Percentiles rank a stretch among this genome's conserved stretches.
Evolutionary conservation across 2,329 filamentous ascomycete genomes (phyloP).

Genomic region (Alternaria novae-zelandiae): DNA sequence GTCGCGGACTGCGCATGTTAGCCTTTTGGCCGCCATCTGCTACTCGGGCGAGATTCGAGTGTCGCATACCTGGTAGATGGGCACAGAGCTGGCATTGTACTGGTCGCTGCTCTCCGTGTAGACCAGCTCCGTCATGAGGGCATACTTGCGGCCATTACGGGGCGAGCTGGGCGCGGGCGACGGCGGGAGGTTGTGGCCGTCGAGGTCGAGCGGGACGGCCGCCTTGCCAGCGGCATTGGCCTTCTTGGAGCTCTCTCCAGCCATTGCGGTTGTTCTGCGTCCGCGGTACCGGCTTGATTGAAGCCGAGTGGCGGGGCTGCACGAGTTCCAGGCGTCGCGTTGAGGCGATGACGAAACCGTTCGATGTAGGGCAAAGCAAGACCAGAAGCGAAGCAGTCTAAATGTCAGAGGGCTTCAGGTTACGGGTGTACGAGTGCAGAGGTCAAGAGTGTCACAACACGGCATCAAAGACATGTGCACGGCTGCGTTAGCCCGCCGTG

Average conservation of each 20-base stretch:
- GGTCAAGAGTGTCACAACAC: conserved; percentile 4
- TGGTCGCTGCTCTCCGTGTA: conserved; percentile 97
- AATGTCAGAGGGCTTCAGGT: not conserved
- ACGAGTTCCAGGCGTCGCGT: conserved; percentile 13
- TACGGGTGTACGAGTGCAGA: conserved; percentile 5
- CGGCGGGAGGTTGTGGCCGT: conserved; percentile 49
- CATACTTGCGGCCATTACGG: conserved; percentile 83
- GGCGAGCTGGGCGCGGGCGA: conserved; percentile 94
- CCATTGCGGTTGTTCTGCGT: conserved; percentile 31
- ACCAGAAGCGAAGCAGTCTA: not conserved
- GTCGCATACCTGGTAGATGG: conserved; percentile 82
- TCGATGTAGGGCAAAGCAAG: conserved; percentile 1
- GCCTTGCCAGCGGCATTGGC: conserved; percentile 49
- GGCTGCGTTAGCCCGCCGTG: conserved; percentile 31
- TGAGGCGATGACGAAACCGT: conserved; percentile 23
- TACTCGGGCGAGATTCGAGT: not conserved
- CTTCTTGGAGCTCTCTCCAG: conserved; percentile 44
- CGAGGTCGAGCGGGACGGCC: conserved; percentile 47
- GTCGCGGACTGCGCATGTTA: conserved; percentile 75
- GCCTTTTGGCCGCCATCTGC: not conserved
- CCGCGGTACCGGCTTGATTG: conserved; percentile 18
- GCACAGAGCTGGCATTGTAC: conserved; percentile 94
- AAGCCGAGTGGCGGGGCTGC: conserved; percentile 12
- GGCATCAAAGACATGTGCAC: conserved; percentile 26
- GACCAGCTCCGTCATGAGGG: conserved; percentile 92